Evolutionary conservation across 31 red algal genomes (phyloP).

Genomic region (Asparagopsis taxiformis): DNA sequence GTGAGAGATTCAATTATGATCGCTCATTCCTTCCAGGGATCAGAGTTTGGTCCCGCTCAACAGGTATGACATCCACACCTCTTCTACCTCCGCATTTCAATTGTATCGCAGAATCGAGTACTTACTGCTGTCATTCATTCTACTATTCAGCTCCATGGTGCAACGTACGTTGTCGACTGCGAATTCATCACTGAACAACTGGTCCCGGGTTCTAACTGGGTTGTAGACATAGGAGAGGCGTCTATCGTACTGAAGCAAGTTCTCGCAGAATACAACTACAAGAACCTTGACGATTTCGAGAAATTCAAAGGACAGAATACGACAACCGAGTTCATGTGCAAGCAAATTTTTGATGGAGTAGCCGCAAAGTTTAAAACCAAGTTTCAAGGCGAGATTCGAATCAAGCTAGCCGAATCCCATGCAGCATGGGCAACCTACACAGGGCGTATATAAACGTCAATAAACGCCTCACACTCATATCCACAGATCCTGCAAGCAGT

Average conservation of each 20-base stretch:
- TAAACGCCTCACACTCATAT: not conserved
- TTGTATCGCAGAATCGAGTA: not conserved
- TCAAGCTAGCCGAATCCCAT: constrained; percentile 40
- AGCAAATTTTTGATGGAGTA: constrained; percentile 48
- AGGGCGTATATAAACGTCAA: not conserved
- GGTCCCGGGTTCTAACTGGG: constrained; percentile 71
- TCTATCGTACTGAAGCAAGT: constrained; percentile 58
- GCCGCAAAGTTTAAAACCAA: constrained; percentile 20
- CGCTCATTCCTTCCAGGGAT: constrained; percentile 87
- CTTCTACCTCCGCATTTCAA: not conserved
- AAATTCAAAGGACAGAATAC: constrained; percentile 83
- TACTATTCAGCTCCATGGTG: constrained; percentile 64
- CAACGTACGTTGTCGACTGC: constrained; percentile 88
- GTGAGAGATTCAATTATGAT: constrained; percentile 96
- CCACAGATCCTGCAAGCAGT: constrained; percentile 2
- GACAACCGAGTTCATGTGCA: constrained; percentile 93
- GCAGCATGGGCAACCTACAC: constrained; percentile 48
- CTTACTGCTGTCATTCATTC: not conserved
- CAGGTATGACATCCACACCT: constrained; percentile 14
- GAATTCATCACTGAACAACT: constrained; percentile 69
- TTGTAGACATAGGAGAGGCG: constrained; percentile 92
- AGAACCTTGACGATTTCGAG: constrained; percentile 82
- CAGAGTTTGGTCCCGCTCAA: constrained; percentile 88
- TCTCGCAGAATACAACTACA: constrained; percentile 73
- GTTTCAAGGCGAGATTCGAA: constrained; percentile 30